A percentile compares a stretch with the other conserved stretches of the same genome.
Conservation (phyloP, 2,329 filamentous ascomycete species). For the Cadophora malorum region DNA sequence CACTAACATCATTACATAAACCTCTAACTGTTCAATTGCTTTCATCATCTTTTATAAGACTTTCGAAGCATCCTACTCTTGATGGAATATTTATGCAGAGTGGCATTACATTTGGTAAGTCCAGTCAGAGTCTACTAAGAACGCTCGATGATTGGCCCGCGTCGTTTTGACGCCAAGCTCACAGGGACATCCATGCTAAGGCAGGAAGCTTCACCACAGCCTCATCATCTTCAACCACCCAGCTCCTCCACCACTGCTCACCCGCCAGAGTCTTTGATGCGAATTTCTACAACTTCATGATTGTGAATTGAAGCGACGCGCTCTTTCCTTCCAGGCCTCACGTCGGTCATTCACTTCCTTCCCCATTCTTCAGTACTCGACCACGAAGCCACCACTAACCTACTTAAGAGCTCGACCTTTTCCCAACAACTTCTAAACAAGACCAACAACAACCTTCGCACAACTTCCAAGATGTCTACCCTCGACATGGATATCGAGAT, state of each 20-base stretch:
- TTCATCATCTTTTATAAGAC: too few species aligned
- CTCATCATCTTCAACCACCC: not conserved
- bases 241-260: not conserved
- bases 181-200: too few species aligned
- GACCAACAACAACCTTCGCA: not conserved
- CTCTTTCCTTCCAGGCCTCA: not conserved
- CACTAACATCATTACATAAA: not conserved
- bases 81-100: too few species aligned
- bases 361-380: not conserved
- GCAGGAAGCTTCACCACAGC: conserved; percentile 3
- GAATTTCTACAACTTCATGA: not conserved
- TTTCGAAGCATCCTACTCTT: too few species aligned
- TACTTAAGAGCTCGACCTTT: not conserved
- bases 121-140: not conserved
- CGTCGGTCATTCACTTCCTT: not conserved
- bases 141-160: conserved; percentile 3
- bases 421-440: not conserved
- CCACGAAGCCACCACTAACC: not conserved
- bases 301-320: conserved; percentile 1
- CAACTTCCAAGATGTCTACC: conserved; percentile 37
- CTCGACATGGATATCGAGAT: conserved; percentile 75
- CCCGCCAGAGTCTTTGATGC: not conserved
- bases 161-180: conserved; percentile 1
- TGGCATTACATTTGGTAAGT: too few species aligned
- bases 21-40: too few species aligned